Evolutionary conservation across 805 yeast genomes (phyloP).

Genomic region (Candida dajiaensis): DNA sequence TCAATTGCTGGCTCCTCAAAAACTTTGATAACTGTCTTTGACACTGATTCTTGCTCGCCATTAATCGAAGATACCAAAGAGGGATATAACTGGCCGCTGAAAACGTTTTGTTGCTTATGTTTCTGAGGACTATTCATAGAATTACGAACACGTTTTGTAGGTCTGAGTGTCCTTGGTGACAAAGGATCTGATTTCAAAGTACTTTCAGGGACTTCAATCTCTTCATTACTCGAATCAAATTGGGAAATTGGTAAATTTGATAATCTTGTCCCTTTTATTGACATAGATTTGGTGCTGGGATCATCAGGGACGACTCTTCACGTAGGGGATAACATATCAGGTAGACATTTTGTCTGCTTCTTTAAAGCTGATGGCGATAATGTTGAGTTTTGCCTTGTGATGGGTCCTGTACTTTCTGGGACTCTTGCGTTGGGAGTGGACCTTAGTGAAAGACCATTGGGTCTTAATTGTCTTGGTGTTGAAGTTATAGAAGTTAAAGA

Average conservation of each 20-base stretch:
- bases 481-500: no score
- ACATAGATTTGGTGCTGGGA: neutral
- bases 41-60: no score
- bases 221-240: constrained; percentile 23
- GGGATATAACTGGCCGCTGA: no score
- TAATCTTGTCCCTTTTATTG: neutral
- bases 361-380: neutral
- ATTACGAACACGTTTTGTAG: no score
- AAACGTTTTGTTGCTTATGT: no score
- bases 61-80: no score
- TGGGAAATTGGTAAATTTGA: constrained; percentile 5
- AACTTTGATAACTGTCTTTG: no score
- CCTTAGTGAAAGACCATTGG: neutral
- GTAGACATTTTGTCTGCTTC: neutral
- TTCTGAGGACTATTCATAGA: no score
- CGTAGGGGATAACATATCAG: constrained; percentile 1
- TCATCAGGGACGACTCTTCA: neutral
- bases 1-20: no score
- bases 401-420: neutral
- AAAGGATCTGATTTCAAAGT: constrained; percentile 14
- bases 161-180: no score
- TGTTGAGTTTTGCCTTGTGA: neutral
- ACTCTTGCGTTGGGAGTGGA: neutral
- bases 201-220: constrained; percentile 18
- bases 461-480: neutral